These are phyloP conservation scores for Silene noctiflora DNA, from an alignment of 179 eudicot species.

Conservation along the genomic window DNA sequence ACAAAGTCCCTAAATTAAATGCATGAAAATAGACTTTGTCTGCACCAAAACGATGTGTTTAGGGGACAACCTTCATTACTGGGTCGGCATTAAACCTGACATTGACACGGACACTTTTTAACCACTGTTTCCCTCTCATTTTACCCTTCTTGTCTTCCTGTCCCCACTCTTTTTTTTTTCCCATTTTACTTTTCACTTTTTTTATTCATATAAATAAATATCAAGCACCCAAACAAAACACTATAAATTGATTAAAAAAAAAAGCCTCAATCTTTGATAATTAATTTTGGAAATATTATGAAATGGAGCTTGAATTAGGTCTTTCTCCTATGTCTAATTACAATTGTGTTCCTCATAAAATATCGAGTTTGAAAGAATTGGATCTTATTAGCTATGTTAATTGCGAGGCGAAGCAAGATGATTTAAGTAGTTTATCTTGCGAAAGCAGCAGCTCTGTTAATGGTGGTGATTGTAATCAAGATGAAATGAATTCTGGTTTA, in stretches of 20 bases:
- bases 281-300: conserved; percentile 2
- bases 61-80: conserved; percentile 27
- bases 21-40: conserved; percentile 24
- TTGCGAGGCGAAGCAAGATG: conserved; percentile 14
- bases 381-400: conserved; percentile 30
- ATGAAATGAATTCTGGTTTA: conserved; percentile 2
- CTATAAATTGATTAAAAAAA: conserved; percentile 10
- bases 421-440: conserved; percentile 12
- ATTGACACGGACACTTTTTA: conserved; percentile 33
- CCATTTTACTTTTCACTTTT: conserved; percentile 3
- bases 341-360: conserved; percentile 12
- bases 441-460: conserved; percentile 27
- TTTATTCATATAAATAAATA: conserved; percentile 7
- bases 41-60: conserved; percentile 34
- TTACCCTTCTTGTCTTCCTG: conserved; percentile 22
- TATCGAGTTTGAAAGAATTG: conserved; percentile 25
- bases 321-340: conserved; percentile 36
- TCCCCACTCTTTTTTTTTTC: conserved; percentile 18
- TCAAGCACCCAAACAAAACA: too few species aligned
- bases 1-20: conserved; percentile 19
- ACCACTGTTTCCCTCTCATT: conserved; percentile 12
- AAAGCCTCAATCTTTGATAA: conserved; percentile 27
- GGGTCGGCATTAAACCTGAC: conserved; percentile 41
- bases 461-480: conserved; percentile 17
- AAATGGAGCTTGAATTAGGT: conserved; percentile 62